Base-by-base conservation (phyloP, 2,329 filamentous ascomycete genomes). In the Orbilia blumenaviensis region DNA sequence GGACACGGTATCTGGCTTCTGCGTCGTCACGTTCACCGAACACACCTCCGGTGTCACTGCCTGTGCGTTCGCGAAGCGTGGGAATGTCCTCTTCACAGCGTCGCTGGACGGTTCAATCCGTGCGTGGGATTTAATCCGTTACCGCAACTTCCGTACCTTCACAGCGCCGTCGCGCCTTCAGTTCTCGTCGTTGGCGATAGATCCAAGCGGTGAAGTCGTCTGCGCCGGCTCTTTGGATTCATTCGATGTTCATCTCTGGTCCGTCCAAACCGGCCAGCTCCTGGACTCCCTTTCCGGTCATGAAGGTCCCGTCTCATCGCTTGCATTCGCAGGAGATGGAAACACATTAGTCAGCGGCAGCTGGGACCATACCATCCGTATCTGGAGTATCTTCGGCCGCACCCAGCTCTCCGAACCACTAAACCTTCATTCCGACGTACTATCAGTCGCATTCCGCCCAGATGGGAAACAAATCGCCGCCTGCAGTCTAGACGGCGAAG, bases 161-260 rank as follows among this genome's bases (percentile, higher is more conserved):
- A 98, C 95, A 10, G 94, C 95, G 1, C 94, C 95, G 0, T 94
- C 92, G 32, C 88, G 94, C 66, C 85, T 98, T 25, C 96, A 94
- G 0, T 99, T 98, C 84, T 94, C 93, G 14, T 96, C 92, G 71
- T 87, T 99, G 82, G 93, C 95, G 0, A 93, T 98, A n/a, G 96
- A 99, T 79, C 94, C 95, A 0, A 97, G 93, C 78, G 95, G 95
- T 63, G 96, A 99, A 83, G 92, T 99, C 7, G 92, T 99, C 2
- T 96, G 94, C 74, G 95, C 95, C 8, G 95, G 94, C 1, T 98
- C 94, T 0, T 87, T 96, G 14, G 95, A 99, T 82, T 97, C 94
- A 3, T 98, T 97, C 79, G 94, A 98, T 81, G 92, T 99, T 61
- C 94, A 99, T 83, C 92, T 99, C 77, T 99, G 95, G 95, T 97